Conservation (phyloP, 2,329 filamentous ascomycete genomes). For the Trichophyton simii region DNA sequence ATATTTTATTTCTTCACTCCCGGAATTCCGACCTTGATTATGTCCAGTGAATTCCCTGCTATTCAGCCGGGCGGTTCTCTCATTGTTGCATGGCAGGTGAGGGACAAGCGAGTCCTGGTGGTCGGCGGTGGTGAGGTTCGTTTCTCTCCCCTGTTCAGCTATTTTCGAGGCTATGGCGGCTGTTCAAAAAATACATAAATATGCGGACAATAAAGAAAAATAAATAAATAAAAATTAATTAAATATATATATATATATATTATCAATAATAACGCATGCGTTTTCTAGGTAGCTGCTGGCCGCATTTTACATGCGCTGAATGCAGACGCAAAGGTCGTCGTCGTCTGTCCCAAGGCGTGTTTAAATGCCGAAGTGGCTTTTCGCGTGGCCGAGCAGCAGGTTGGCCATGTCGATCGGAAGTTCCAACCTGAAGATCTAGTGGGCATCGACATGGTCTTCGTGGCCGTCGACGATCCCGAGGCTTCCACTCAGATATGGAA, state of each 20-base stretch:
- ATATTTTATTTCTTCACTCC: background rate
- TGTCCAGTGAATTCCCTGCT: constrained; percentile 50
- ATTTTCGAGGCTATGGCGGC: background rate
- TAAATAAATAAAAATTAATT: background rate
- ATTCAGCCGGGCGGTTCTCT: constrained; percentile 85
- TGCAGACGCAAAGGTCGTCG: constrained; percentile 79
- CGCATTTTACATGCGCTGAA: constrained; percentile 90
- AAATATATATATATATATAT: background rate
- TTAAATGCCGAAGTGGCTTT: constrained; percentile 80
- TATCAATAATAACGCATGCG: background rate
- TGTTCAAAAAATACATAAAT: background rate
- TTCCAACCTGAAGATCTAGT: constrained; percentile 85
- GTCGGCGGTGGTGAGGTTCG: constrained; percentile 87
- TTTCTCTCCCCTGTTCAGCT: background rate
- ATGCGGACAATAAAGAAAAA: background rate
- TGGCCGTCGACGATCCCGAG: constrained; percentile 82
- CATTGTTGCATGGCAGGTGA: constrained; percentile 91
- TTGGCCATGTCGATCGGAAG: constrained; percentile 66
- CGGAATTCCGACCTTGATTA: background rate
- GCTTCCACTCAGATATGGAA: constrained; percentile 90
- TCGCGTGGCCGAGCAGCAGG: constrained; percentile 61
- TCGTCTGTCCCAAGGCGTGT: constrained; percentile 66
- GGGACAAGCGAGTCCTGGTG: constrained; percentile 77
- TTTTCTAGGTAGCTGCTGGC: constrained; percentile 71
- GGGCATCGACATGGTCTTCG: constrained; percentile 70